Conservation (phyloP, 176 grass and related monocot genomes). For the Saccharum officinarum region DNA sequence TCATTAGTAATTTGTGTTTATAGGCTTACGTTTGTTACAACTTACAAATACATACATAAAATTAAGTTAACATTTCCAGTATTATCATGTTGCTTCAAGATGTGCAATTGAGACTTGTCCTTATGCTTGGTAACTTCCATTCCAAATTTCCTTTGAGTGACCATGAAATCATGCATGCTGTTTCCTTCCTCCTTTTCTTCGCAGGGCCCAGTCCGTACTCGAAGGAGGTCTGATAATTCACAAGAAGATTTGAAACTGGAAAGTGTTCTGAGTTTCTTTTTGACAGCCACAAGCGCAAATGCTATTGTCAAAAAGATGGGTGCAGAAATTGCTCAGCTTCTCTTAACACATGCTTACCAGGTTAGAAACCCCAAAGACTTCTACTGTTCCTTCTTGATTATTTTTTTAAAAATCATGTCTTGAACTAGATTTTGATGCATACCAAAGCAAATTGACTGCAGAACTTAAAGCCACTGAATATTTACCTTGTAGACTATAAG, state of each 20-base stretch:
- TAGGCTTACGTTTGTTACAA: neutral
- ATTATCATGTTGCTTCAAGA: constrained; percentile 23
- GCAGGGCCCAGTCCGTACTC: constrained; percentile 59
- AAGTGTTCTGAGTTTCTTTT: constrained; percentile 66
- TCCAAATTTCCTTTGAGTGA: constrained; percentile 12
- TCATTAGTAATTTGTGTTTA: neutral
- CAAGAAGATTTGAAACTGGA: constrained; percentile 60
- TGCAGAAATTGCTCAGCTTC: constrained; percentile 61
- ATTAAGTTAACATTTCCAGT: constrained; percentile 5
- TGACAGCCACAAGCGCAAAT: constrained; percentile 48
- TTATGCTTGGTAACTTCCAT: constrained; percentile 13
- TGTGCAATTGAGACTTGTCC: constrained; percentile 2
- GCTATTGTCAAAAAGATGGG: constrained; percentile 69
- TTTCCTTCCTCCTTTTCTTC: constrained; percentile 25
- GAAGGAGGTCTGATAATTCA: constrained; percentile 69
- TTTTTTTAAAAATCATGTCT: neutral
- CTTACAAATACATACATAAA: constrained; percentile 1
- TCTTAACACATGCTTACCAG: constrained; percentile 87
- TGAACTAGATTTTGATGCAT: constrained; percentile 8
- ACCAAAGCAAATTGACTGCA: neutral
- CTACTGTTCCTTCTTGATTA: neutral
- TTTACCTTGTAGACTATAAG: neutral
- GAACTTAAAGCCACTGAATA: constrained; percentile 11
- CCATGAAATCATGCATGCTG: constrained; percentile 15
- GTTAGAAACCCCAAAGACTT: constrained; percentile 40